These are phyloP conservation scores for Tremella fuciformis DNA, from an alignment of 768 basidiomycete species.

Conservation along the genomic window DNA sequence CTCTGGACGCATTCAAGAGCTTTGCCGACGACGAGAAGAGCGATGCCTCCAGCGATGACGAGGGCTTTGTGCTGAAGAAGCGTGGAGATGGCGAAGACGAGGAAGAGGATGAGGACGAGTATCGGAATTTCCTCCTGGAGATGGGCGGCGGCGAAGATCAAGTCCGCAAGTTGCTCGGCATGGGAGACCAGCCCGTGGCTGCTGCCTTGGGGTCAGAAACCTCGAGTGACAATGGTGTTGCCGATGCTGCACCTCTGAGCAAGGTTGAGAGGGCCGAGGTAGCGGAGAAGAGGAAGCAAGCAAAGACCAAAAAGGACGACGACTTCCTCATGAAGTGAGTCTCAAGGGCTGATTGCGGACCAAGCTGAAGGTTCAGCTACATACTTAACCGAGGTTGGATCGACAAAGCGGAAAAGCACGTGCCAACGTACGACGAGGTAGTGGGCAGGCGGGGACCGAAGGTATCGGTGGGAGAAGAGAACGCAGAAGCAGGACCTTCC, in stretches of 20 bases:
- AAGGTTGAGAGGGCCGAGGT: conserved; percentile 56
- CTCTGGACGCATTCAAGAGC: conserved; percentile 74
- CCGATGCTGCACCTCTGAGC: conserved; percentile 49
- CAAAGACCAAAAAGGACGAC: conserved; percentile 68
- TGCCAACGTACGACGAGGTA: conserved; percentile 84
- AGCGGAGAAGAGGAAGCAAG: conserved; percentile 53
- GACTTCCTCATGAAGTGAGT: conserved; percentile 82
- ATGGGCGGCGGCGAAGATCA: conserved; percentile 66
- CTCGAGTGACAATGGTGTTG: conserved; percentile 8
- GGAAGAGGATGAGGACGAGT: conserved; percentile 78
- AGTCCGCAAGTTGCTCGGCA: conserved; percentile 63
- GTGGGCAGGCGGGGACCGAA: conserved; percentile 49
- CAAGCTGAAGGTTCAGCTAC: conserved; percentile 61
- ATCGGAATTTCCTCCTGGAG: conserved; percentile 72
- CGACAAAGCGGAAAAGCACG: conserved; percentile 66
- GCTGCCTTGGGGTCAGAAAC: conserved; percentile 2
- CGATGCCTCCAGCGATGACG: conserved; percentile 41
- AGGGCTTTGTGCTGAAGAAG: conserved; percentile 57
- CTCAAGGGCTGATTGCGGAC: neutral
- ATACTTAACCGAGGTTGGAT: conserved; percentile 98
- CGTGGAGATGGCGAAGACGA: conserved; percentile 76
- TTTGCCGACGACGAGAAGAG: conserved; percentile 37
- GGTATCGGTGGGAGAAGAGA: conserved; percentile 28
- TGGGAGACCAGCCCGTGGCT: conserved; percentile 42
- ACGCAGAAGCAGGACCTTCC: conserved; percentile 31